Base-by-base conservation (phyloP, 1,139 yeast species). In the Saccharomycopsis crataegensis region DNA sequence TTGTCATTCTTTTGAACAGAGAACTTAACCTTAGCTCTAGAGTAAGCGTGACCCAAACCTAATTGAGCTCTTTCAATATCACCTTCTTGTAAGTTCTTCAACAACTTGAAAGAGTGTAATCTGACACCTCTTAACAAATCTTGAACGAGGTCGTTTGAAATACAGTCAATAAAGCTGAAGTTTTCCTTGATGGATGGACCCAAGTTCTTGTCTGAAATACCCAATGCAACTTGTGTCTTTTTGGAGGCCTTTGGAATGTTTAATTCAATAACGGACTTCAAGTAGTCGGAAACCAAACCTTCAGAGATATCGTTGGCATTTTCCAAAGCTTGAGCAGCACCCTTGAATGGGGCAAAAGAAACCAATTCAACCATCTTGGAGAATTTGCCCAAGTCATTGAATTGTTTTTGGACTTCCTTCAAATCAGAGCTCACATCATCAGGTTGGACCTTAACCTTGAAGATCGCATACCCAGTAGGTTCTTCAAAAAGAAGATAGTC, bases 31-130 rank as follows among this genome's bases (percentile, higher is more conserved):
- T 93, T 93, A 64, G 97, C 95, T 77, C 99, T 86, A 58, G 98
- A 93, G 76, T 93, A 90, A 65, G 99, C 98, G 71, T 93, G 99
- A 67, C 97, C 97, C 68, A 93, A 80, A 80, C 99, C 99, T 65
- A 93, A 82, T 75, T 94, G 99, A 51, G 99, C 99, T 75, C 96
- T 84, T 75, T 91, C 98, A 62, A 91, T 77, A 70, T 94, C 99
- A 67, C 98, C 97, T 51, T 85, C 86, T 71, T 91, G 96, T 66
- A 93, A 80, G 63, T 90, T 94, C 74, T 91, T 89, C 67, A 93
- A 80, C 65, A 94, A 75, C 73, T 93, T 93, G 66, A 80, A 79
- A 61, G 96, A 96, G 67, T 86, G 96, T 62, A 80, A 80, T 78
- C 99, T 86, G 66, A 94, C 79, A 63, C 98, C 99, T 78, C 99